Evolutionary conservation across 768 basidiomycete genomes (phyloP), one percentile per base, ranked within the genome.

Genomic region (Austroboletus festivus): DNA sequence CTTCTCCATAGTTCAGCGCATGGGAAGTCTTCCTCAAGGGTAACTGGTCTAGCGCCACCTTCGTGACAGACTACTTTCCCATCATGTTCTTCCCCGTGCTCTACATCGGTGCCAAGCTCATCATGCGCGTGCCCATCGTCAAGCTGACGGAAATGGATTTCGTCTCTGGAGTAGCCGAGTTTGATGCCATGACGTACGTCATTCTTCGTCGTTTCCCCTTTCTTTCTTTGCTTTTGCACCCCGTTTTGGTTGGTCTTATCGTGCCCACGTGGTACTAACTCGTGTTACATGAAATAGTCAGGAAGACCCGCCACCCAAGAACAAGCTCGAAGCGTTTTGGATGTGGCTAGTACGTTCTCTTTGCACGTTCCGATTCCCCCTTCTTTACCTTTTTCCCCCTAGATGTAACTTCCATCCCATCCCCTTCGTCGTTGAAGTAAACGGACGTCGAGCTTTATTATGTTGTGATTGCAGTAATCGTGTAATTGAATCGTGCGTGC

Each of bases 31-130:
- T 75, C 58, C 54, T 75, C 20, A 59, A 54, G n/a, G 68, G 61
- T 4, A 55, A 61, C 43, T 76, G 74, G 75, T 56, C 54, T 38
- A 55, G 64, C 9, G 67, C 62, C 23, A 67, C 63, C 0, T 76
- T 76, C 52, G 64, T 76, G 20, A 75, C 74, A 4, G 63, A 70
- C 59, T 76, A 76, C 48, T 34, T 73, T 24, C 71, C 74, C 11
- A 52, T 75, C 48, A 56, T 58, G 31, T 55, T 76, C 42, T 78
- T 81, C 70, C 77, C 77, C 15, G 34, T 77, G 35, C 53, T 81
- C 11, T 81, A 73, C 60, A 2, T 73, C 15, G 61, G 46, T 19
- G 55, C 58, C 38, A 68, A 55, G 38, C 4, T 55, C 9, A 1
- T 46, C 41, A 61, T 46, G 55, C 51, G 52, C 30, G 51, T 30